These are phyloP conservation scores for Colletotrichum ledebouriae DNA, from an alignment of 2,329 filamentous ascomycete species.

Conservation along the genomic window DNA sequence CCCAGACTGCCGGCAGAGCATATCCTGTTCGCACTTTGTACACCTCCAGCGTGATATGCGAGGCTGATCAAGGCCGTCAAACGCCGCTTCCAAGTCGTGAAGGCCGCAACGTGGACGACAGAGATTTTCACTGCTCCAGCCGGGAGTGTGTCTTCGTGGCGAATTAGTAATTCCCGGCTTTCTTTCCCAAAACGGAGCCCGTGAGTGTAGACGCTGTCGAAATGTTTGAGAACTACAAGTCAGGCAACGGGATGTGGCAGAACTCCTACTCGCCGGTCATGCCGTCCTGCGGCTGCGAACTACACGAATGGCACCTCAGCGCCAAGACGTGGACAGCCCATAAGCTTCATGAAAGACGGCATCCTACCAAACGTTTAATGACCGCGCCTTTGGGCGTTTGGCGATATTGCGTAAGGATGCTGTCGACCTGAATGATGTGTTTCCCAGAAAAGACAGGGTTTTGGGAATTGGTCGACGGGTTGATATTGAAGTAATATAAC, in stretches of 20 bases:
- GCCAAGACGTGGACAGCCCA: slow-evolving; percentile 15
- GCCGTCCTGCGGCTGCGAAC: background rate
- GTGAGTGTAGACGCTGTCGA: background rate
- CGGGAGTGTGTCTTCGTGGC: slow-evolving; percentile 12
- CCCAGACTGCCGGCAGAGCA: background rate
- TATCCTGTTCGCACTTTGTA: background rate
- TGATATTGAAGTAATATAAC: background rate
- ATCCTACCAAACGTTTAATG: slow-evolving; percentile 55
- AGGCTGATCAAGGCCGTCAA: slow-evolving; percentile 23
- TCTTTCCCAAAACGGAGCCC: slow-evolving; percentile 35
- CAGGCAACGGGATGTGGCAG: background rate
- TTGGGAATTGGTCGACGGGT: slow-evolving; percentile 44
- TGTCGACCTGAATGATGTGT: slow-evolving; percentile 54
- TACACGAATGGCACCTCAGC: background rate
- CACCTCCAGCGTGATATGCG: slow-evolving; percentile 20
- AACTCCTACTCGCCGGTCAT: slow-evolving; percentile 2
- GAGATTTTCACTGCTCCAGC: background rate
- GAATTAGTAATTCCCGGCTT: slow-evolving; percentile 20
- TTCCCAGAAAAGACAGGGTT: slow-evolving; percentile 57
- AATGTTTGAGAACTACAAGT: background rate
- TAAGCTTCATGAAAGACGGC: slow-evolving; percentile 50
- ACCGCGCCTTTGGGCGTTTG: slow-evolving; percentile 56
- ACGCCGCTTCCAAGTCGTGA: slow-evolving; percentile 16
- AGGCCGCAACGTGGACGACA: background rate
- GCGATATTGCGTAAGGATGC: slow-evolving; percentile 56